Base-by-base conservation (phyloP, 1,284 basidiomycete species). In the Naganishia liquefaciens region DNA sequence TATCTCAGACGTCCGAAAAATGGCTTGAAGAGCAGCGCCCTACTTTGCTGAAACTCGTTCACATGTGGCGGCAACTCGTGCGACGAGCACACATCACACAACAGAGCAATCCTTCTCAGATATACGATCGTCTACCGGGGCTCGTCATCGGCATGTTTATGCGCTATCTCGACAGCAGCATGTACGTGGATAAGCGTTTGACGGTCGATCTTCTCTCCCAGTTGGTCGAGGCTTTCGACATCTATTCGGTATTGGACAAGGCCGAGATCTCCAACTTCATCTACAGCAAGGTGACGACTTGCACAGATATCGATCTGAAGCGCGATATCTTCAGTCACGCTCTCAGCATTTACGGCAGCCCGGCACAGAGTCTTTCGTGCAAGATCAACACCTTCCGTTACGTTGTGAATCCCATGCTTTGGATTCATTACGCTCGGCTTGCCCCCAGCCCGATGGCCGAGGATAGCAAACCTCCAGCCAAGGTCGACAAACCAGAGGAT, bases 161-260 rank as follows among this genome's bases (percentile, higher is more conserved):
- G 73, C 85, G 73, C 13, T 79, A 77, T 68, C 76, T 84, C 54
- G 85, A 86, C 61, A 82, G 89, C 71, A 82, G 86, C 39, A 86
- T 87, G 46, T 88, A 91, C 50, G 86, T 95, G 63, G 85, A 86
- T 60, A 82, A 89, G 71, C 82, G 86, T 33, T 86, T 87, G 44
- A 88, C 91, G 51, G 86, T 95, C 61, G 91, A 97, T 72, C 81
- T 97, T 2, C 81, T 98, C 43, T 93, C 97, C 75, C 92, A 96
- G 64, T 81, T 98, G 46, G 86, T 92, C 54, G 86, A 88, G 40
- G 82, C 93, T 46, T 97, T 90, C 80, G 88, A 89, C 37, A 88
- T 89, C 69, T 85, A 87, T 67, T 83, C 90, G 15, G 87, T 90
- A 3, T 86, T 94, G 74, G 93, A 99, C 74, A 82, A 91, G 46